Conservation (phyloP, 257 asterid genomes). For the Petrea volubilis region DNA sequence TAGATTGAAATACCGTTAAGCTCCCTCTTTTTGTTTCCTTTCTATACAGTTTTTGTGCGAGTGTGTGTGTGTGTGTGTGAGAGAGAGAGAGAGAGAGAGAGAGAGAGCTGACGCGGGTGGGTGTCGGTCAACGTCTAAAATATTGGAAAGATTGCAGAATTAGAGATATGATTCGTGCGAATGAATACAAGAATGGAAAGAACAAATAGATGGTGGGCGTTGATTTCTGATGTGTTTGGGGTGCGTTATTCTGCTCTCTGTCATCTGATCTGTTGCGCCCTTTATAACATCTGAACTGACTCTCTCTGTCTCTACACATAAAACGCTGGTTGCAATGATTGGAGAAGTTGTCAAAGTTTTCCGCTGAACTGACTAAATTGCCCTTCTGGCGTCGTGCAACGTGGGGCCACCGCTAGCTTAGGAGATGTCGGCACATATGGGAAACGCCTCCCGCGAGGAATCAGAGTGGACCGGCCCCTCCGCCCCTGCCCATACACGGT, state of each 20-base stretch:
- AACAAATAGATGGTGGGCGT: neutral
- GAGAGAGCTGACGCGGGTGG: conserved; percentile 1
- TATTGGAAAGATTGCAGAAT: neutral
- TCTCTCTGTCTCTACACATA: neutral
- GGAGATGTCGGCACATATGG: conserved; percentile 25
- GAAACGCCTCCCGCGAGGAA: no score
- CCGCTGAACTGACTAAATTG: neutral
- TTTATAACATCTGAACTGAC: neutral
- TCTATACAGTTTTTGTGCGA: neutral
- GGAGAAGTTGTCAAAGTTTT: neutral
- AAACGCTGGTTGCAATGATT: conserved; percentile 25
- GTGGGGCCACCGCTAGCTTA: conserved; percentile 29
- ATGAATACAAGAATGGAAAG: neutral
- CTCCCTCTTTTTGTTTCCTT: conserved; percentile 8
- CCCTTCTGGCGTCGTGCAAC: conserved; percentile 14
- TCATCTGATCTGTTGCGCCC: neutral
- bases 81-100: conserved; percentile 6
- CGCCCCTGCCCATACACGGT: no score
- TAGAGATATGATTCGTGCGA: neutral
- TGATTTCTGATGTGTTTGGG: neutral
- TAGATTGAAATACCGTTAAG: neutral
- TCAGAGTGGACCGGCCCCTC: neutral
- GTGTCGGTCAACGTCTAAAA: neutral
- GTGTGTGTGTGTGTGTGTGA: neutral
- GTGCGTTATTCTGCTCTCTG: conserved; percentile 16